These are phyloP conservation scores for Clonostachys solani DNA, from an alignment of 2,329 filamentous ascomycete species.

Conservation along the genomic window DNA sequence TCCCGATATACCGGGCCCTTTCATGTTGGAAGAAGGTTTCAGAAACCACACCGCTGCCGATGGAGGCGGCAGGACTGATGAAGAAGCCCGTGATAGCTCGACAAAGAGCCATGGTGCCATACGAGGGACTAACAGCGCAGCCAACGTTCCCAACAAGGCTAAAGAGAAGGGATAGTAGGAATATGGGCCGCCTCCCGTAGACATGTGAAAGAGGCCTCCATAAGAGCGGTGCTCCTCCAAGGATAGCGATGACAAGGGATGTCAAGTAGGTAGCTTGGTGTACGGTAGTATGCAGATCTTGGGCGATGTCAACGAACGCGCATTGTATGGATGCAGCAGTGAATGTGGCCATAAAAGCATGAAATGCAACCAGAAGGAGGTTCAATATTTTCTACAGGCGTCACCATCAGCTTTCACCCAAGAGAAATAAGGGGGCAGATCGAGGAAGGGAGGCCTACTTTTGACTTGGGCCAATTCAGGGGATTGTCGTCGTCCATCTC, in stretches of 20 bases:
- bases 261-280: slow-evolving; percentile 39
- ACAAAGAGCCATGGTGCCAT: slow-evolving; percentile 42
- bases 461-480: slow-evolving; percentile 7
- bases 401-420: no score
- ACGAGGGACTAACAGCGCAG: slow-evolving; percentile 41
- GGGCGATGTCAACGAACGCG: slow-evolving; percentile 46
- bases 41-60: no score
- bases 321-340: slow-evolving; percentile 48
- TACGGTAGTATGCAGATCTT: slow-evolving; percentile 41
- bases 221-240: no score
- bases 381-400: slow-evolving; percentile 41
- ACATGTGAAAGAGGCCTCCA: no score
- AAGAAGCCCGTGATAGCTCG: slow-evolving; percentile 48
- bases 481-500: slow-evolving; percentile 6
- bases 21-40: slow-evolving; percentile 7
- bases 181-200: slow-evolving; percentile 38
- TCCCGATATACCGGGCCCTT: slow-evolving; percentile 8
- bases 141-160: slow-evolving; percentile 44
- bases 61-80: slow-evolving; percentile 39
- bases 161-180: slow-evolving; percentile 40
- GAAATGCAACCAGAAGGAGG: slow-evolving; percentile 48
- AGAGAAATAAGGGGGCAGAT: no score
- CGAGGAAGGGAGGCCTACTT: no score
- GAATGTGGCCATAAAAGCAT: slow-evolving; percentile 54
- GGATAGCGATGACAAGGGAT: slow-evolving; percentile 23